A percentile compares a stretch with the other conserved stretches of the same genome.
phyloP scores from a whole-genome alignment of 163 green algal species.

The Coccomyxa subellipsoidea region DNA sequence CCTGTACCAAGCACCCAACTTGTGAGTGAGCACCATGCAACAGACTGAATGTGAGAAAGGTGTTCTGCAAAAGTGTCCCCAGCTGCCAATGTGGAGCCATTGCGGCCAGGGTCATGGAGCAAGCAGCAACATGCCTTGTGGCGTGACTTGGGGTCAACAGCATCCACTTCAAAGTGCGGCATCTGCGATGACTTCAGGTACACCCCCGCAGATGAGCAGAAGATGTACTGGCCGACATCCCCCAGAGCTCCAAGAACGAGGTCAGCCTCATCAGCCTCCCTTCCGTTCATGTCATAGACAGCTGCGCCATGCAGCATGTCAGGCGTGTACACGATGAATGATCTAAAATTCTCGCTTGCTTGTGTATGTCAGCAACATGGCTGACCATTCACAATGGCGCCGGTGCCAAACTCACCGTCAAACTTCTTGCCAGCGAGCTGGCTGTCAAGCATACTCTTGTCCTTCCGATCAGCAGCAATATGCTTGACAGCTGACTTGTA shows the following conservation, averaged over 20 bases:
- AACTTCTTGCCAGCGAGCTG: slow-evolving; percentile 72
- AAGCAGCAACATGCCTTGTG: slow-evolving; percentile 74
- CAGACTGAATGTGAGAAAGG: too few relatives aligned
- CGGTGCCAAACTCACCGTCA: slow-evolving; percentile 48
- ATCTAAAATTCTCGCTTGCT: too few relatives aligned
- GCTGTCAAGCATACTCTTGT: slow-evolving; percentile 54
- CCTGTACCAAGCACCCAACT: too few relatives aligned
- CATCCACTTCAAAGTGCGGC: slow-evolving; percentile 88
- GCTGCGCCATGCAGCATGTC: slow-evolving; percentile 54
- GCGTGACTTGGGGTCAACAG: slow-evolving; percentile 80
- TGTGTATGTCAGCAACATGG: too few relatives aligned
- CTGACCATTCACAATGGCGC: not conserved
- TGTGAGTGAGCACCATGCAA: too few relatives aligned
- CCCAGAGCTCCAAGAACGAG: slow-evolving; percentile 74
- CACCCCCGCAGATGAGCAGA: slow-evolving; percentile 91
- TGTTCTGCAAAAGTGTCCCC: too few relatives aligned
- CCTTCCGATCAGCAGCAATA: slow-evolving; percentile 85
- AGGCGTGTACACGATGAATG: too few relatives aligned
- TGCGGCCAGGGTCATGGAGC: not conserved
- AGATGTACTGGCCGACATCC: slow-evolving; percentile 93
- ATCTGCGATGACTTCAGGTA: slow-evolving; percentile 94
- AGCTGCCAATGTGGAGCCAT: too few relatives aligned
- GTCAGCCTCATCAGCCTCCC: slow-evolving; percentile 78
- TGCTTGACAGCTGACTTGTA: slow-evolving; percentile 81
- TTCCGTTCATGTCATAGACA: slow-evolving; percentile 97